Conservation (phyloP, 345 rosid genomes). For the Carallia pectinifolia region DNA sequence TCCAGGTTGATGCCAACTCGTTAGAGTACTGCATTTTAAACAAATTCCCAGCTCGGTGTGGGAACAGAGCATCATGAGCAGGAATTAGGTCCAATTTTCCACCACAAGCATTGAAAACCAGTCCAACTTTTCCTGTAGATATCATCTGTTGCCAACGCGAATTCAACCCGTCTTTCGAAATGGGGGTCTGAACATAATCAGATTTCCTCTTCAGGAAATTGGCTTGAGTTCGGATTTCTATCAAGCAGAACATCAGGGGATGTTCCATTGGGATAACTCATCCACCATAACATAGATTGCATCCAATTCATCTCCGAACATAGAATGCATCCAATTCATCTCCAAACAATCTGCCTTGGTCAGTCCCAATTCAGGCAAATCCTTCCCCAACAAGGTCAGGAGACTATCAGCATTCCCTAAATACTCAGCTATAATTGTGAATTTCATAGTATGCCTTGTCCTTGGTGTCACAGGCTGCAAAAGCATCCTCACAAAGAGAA, state of each 20-base stretch:
- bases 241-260: slow-evolving; percentile 45
- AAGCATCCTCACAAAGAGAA: slow-evolving; percentile 65
- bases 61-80: slow-evolving; percentile 44
- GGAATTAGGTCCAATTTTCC: slow-evolving; percentile 60
- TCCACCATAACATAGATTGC: slow-evolving; percentile 42
- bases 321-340: slow-evolving; percentile 15
- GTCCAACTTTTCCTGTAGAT: slow-evolving; percentile 33
- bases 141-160: slow-evolving; percentile 54
- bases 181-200: slow-evolving; percentile 51
- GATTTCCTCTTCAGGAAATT: slow-evolving; percentile 66
- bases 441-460: slow-evolving; percentile 15
- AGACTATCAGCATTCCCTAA: slow-evolving; percentile 24
- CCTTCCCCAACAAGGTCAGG: slow-evolving; percentile 15
- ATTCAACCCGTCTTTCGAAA: slow-evolving; percentile 35
- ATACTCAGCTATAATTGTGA: slow-evolving; percentile 7
- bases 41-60: slow-evolving; percentile 56
- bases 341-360: slow-evolving; percentile 42
- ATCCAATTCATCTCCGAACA: slow-evolving; percentile 32
- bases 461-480: slow-evolving; percentile 46
- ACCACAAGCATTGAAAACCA: slow-evolving; percentile 57
- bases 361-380: slow-evolving; percentile 55
- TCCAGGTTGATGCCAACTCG: slow-evolving; percentile 43
- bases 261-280: slow-evolving; percentile 15
- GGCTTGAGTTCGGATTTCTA: slow-evolving; percentile 34
- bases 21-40: slow-evolving; percentile 46